These are phyloP conservation scores for Tubosaeta sp. DNA, from an alignment of 768 basidiomycete species.

Conservation along the genomic window DNA sequence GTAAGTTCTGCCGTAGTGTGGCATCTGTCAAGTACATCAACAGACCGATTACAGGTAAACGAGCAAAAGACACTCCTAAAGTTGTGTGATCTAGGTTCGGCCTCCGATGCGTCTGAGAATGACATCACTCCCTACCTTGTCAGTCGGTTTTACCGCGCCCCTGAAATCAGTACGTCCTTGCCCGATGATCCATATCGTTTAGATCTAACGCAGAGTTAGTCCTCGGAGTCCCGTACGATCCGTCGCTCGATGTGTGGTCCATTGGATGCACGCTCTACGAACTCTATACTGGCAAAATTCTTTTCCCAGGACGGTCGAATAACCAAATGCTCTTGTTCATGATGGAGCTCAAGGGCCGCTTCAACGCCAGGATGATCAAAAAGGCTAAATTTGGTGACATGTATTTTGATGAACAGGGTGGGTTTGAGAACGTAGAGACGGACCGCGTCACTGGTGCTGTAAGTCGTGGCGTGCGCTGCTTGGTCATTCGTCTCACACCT, in stretches of 20 bases:
- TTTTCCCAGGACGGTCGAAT: slow-evolving; percentile 94
- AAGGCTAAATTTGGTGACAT: slow-evolving; percentile 87
- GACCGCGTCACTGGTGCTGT: slow-evolving; percentile 83
- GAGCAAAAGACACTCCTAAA: slow-evolving; percentile 92
- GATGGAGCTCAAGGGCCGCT: slow-evolving; percentile 96
- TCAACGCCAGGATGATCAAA: slow-evolving; percentile 93
- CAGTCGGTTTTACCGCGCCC: slow-evolving; percentile 95
- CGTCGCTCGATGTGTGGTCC: slow-evolving; percentile 93
- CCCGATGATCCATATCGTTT: neutral
- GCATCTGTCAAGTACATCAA: slow-evolving; percentile 14
- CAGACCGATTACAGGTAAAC: slow-evolving; percentile 61
- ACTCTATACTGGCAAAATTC: slow-evolving; percentile 92
- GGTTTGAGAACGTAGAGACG: slow-evolving; percentile 77
- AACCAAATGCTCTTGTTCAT: slow-evolving; percentile 97
- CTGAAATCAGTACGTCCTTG: slow-evolving; percentile 83
- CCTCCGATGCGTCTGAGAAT: slow-evolving; percentile 90
- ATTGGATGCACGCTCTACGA: slow-evolving; percentile 97
- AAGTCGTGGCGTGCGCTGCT: slow-evolving; percentile 32
- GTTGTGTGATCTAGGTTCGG: slow-evolving; percentile 95
- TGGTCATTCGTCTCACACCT: slow-evolving; percentile 17
- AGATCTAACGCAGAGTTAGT: slow-evolving; percentile 46
- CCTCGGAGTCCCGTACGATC: slow-evolving; percentile 92
- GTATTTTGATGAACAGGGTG: slow-evolving; percentile 92
- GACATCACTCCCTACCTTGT: slow-evolving; percentile 99
- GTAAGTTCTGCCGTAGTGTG: slow-evolving; percentile 43